Base-by-base conservation (phyloP, 768 basidiomycete species). In the Russula emetica region DNA sequence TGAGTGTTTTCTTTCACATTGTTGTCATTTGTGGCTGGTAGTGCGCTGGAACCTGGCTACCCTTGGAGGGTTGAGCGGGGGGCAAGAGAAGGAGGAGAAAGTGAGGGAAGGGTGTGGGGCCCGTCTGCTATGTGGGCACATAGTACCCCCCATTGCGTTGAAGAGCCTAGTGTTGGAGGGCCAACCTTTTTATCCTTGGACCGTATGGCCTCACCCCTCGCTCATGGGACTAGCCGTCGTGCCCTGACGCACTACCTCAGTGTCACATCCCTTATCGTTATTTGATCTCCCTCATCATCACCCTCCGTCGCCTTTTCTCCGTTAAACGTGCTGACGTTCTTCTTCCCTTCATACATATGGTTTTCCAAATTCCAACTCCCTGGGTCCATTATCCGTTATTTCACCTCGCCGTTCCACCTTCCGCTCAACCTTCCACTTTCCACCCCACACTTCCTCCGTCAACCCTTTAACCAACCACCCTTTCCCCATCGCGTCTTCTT, bases 1-100 rank as follows among this genome's bases (percentile, higher is more conserved):
- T 76, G 64, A 69, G 75, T 72, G 49, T 5, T 28, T 22, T 52
- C 53, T 51, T 51, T 16, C 24, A 8, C 10, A 6, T 20, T 18
- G 13, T 13, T 30, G n/a, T 32, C 20, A 20, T 11, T 52, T 26
- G 16, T 50, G 13, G 52, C 1, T 32, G 40, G 51, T n/a, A 44
- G 42, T 54, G 52, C 30, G 52, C 52, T 30, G 18, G 28, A 28
- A 8, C 34, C 11, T 63, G 16, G 24, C 24, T 20, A 20, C n/a
- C 18, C 28, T 22, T 20, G 44, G 24, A 32, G 14, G 26, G 6
- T 16, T 24, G 44, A n/a, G 24, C 6, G 40, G 28, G 28, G 40
- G 7, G 2, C n/a, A 42, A 40, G 30, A 18, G 8, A 24, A 44
- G 24, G 53, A 8, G 34, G 38, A 14, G 24, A 42, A 53, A 30